These are phyloP conservation scores for Huiozyma naganishii DNA, from an alignment of 805 yeast species.

Conservation along the genomic window DNA sequence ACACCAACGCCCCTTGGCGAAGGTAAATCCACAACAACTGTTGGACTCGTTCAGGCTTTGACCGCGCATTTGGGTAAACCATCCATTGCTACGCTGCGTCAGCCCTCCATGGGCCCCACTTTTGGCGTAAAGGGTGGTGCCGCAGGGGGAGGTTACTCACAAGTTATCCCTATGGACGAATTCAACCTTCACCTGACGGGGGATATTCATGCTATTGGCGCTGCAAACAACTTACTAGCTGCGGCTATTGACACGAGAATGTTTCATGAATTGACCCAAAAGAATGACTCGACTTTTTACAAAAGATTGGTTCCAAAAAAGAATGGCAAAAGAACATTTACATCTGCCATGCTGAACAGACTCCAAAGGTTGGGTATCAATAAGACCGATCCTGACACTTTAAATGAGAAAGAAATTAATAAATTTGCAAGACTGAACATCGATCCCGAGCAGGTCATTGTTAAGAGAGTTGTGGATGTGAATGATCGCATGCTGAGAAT, in stretches of 20 bases:
- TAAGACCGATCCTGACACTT: conserved; percentile 68
- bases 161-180: conserved; percentile 98
- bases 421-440: conserved; percentile 77
- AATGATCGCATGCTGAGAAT: conserved; percentile 88
- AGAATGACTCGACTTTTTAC: conserved; percentile 64
- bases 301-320: conserved; percentile 78
- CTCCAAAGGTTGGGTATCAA: conserved; percentile 70
- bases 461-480: conserved; percentile 89
- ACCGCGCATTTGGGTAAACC: conserved; percentile 80
- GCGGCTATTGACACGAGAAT: conserved; percentile 96
- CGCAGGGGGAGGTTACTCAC: conserved; percentile 97
- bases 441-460: conserved; percentile 81
- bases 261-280: conserved; percentile 88
- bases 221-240: conserved; percentile 86
- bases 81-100: conserved; percentile 90
- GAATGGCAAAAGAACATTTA: conserved; percentile 69
- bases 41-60: conserved; percentile 92
- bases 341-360: conserved; percentile 69
- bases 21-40: conserved; percentile 94
- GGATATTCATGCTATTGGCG: conserved; percentile 92
- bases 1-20: conserved; percentile 98
- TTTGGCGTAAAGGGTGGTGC: conserved; percentile 99
- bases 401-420: conserved; percentile 65
- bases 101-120: conserved; percentile 98
- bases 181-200: conserved; percentile 96